Percentiles rank a stretch among this genome's conserved stretches.
phyloP scores from a whole-genome alignment of 768 basidiomycete species.

The Paxillus involutus region DNA sequence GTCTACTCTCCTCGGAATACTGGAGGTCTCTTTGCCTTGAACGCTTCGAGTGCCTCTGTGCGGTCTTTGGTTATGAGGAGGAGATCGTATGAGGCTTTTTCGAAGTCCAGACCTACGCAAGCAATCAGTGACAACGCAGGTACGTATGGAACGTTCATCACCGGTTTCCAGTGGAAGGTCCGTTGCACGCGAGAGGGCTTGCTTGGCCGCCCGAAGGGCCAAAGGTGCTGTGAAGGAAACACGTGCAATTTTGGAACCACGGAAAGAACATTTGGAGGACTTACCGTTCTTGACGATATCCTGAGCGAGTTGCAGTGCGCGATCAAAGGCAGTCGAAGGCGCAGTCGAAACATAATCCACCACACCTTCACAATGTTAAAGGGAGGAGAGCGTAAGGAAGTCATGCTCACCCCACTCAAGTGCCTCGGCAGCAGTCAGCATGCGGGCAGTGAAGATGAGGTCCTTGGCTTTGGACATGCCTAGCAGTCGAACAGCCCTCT shows the following conservation, averaged over 20 bases:
- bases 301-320: constrained; percentile 67
- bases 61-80: constrained; percentile 77
- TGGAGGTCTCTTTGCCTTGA: constrained; percentile 79
- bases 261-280: constrained; percentile 8
- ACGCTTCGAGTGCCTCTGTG: constrained; percentile 80
- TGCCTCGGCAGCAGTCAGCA: constrained; percentile 66
- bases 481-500: constrained; percentile 74
- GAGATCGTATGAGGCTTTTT: constrained; percentile 80
- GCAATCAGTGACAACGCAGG: neutral
- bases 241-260: neutral
- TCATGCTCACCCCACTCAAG: constrained; percentile 58
- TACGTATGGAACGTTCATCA: constrained; percentile 17
- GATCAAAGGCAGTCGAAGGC: constrained; percentile 62
- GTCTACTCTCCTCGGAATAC: constrained; percentile 76
- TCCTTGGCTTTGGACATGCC: constrained; percentile 83
- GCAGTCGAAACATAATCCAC: constrained; percentile 76
- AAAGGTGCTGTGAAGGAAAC: constrained; percentile 60
- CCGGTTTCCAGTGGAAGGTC: constrained; percentile 80
- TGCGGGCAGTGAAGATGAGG: constrained; percentile 79
- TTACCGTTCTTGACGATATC: constrained; percentile 67
- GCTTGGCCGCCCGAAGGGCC: constrained; percentile 85
- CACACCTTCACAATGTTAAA: constrained; percentile 52
- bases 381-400: neutral
- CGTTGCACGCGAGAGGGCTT: constrained; percentile 77
- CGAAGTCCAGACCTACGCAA: constrained; percentile 80